Conservation (phyloP, 2,329 filamentous ascomycete genomes). For the Hymenoscyphus fructigenus region DNA sequence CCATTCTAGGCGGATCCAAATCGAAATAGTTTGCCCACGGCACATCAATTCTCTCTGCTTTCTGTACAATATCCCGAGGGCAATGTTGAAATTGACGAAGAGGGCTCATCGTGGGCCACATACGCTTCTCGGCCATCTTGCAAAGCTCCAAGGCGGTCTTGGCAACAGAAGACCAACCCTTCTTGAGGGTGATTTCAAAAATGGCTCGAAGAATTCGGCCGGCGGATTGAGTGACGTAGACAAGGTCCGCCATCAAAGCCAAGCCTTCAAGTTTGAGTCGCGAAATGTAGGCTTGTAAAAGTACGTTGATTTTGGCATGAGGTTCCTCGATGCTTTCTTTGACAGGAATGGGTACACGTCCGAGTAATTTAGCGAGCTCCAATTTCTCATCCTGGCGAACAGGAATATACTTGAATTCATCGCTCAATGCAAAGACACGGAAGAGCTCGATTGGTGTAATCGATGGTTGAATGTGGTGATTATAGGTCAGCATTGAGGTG, state of each 20-base stretch:
- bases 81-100: constrained; percentile 85
- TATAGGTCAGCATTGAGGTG: constrained; percentile 96
- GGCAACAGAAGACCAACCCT: constrained; percentile 91
- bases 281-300: constrained; percentile 95
- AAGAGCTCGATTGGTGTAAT: constrained; percentile 95
- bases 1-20: constrained; percentile 93
- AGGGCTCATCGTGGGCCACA: constrained; percentile 99
- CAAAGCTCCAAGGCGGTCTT: constrained; percentile 91
- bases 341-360: constrained; percentile 88
- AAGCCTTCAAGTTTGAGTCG: constrained; percentile 90
- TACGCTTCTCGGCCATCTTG: constrained; percentile 98
- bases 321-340: constrained; percentile 98
- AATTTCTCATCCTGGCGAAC: constrained; percentile 97
- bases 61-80: constrained; percentile 81
- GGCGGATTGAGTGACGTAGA: constrained; percentile 97
- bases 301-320: constrained; percentile 96
- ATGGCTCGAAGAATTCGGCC: constrained; percentile 93
- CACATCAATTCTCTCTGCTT: constrained; percentile 92
- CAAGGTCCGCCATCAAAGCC: constrained; percentile 96
- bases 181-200: constrained; percentile 96
- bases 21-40: constrained; percentile 94
- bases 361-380: constrained; percentile 87
- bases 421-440: constrained; percentile 91
- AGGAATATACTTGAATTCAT: constrained; percentile 98
- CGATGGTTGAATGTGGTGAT: constrained; percentile 88